Evolutionary conservation across 352 stramenopile genomes (phyloP).

Genomic region (Phytophthora hybrid): DNA sequence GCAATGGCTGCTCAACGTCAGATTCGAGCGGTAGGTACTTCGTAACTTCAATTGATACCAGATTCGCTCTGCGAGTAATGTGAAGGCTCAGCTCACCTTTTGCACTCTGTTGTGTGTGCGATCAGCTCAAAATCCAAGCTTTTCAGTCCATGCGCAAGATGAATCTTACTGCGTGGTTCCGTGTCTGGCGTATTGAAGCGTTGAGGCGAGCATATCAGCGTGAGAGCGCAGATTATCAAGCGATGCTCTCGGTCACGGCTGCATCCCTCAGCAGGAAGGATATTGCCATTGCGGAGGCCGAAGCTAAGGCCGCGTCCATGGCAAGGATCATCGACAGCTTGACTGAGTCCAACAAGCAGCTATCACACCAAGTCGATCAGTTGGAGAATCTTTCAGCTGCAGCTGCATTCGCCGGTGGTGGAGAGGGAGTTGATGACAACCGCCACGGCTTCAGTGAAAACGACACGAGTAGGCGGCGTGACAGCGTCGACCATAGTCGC

Average conservation of each 20-base stretch:
- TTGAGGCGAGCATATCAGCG: slow-evolving; percentile 75
- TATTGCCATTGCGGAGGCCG: slow-evolving; percentile 66
- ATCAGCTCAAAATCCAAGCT: slow-evolving; percentile 66
- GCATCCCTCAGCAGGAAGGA: slow-evolving; percentile 82
- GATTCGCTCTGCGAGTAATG: neutral
- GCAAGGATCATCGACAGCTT: slow-evolving; percentile 82
- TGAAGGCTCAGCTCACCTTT: neutral
- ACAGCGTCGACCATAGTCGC: slow-evolving; percentile 5
- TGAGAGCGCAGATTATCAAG: slow-evolving; percentile 81
- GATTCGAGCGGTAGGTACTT: slow-evolving; percentile 50
- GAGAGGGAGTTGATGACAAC: slow-evolving; percentile 14
- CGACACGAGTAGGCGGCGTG: slow-evolving; percentile 10
- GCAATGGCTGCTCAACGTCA: slow-evolving; percentile 48
- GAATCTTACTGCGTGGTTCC: slow-evolving; percentile 71
- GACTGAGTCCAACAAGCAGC: slow-evolving; percentile 76
- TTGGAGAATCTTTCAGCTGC: slow-evolving; percentile 61
- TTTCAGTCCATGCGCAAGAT: slow-evolving; percentile 64
- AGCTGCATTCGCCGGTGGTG: slow-evolving; percentile 20
- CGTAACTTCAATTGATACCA: neutral
- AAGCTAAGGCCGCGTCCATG: slow-evolving; percentile 77
- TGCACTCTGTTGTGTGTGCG: neutral
- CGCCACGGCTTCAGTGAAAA: slow-evolving; percentile 14
- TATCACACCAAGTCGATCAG: slow-evolving; percentile 70
- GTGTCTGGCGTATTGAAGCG: slow-evolving; percentile 77
- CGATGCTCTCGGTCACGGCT: slow-evolving; percentile 82